These are phyloP conservation scores for Phoma sp. DNA, from an alignment of 2,329 filamentous ascomycete species.

Conservation along the genomic window DNA sequence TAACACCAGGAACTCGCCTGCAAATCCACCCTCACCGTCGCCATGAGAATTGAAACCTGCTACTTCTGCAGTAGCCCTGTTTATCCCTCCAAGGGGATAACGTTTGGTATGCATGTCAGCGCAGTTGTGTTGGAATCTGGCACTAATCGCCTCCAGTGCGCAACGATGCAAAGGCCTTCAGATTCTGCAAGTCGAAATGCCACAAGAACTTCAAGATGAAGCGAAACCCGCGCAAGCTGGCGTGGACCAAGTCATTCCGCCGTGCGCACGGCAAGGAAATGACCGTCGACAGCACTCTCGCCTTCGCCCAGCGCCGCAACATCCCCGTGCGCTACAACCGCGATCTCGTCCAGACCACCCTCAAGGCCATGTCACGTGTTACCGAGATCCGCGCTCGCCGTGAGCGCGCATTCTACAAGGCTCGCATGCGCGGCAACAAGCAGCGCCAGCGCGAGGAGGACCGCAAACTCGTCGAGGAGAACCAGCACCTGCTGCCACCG, in stretches of 20 bases:
- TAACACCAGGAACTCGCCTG: conserved; percentile 8
- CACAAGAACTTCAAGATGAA: conserved; percentile 92
- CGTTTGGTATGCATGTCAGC: conserved; percentile 64
- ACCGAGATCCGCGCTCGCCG: conserved; percentile 81
- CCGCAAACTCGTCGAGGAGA: conserved; percentile 86
- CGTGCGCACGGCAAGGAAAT: conserved; percentile 64
- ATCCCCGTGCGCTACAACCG: conserved; percentile 95
- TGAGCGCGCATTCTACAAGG: conserved; percentile 92
- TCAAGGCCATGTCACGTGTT: conserved; percentile 91
- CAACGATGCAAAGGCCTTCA: conserved; percentile 66
- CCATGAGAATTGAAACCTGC: conserved; percentile 56
- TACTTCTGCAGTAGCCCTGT: conserved; percentile 71
- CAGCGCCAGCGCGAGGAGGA: conserved; percentile 79
- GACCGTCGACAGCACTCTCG: conserved; percentile 89
- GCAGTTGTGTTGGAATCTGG: background rate
- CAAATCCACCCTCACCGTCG: conserved; percentile 17
- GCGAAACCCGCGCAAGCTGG: conserved; percentile 93
- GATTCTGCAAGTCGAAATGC: conserved; percentile 64
- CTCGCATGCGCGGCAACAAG: conserved; percentile 89
- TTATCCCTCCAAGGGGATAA: conserved; percentile 58
- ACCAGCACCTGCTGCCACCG: conserved; percentile 85
- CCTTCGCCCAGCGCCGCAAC: conserved; percentile 92
- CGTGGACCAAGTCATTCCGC: conserved; percentile 66
- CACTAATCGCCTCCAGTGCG: conserved; percentile 24
- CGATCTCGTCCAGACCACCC: conserved; percentile 83